Evolutionary conservation across 441 rosid species (phyloP).

Genomic region (Aleurites moluccanus): DNA sequence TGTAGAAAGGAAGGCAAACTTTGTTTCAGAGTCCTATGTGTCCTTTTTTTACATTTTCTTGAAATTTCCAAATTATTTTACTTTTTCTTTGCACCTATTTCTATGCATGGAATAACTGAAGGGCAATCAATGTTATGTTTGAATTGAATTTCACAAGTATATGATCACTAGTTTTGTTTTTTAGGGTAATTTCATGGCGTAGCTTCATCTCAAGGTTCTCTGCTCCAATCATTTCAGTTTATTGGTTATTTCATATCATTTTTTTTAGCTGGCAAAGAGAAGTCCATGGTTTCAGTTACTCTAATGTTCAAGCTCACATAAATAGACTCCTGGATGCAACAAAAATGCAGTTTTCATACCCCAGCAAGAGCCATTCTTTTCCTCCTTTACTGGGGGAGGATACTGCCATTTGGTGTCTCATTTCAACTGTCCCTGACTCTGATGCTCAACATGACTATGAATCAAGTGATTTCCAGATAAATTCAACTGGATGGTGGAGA

Average conservation of each 20-base stretch:
- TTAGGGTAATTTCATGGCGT: slow-evolving; percentile 73
- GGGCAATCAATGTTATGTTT: slow-evolving; percentile 1
- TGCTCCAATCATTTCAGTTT: slow-evolving; percentile 44
- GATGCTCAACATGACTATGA: slow-evolving; percentile 33
- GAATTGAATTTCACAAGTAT: neutral
- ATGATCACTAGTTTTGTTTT: slow-evolving; percentile 18
- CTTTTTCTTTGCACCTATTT: slow-evolving; percentile 4
- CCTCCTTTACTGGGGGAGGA: slow-evolving; percentile 54
- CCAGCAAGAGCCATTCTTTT: slow-evolving; percentile 32
- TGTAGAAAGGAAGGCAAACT: neutral
- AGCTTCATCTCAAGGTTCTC: slow-evolving; percentile 59
- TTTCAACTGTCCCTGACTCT: slow-evolving; percentile 44
- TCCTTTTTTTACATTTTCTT: neutral
- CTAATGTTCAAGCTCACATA: slow-evolving; percentile 41
- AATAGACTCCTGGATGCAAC: slow-evolving; percentile 54
- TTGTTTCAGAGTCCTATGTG: neutral
- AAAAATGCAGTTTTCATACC: slow-evolving; percentile 42
- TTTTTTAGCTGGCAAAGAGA: slow-evolving; percentile 50
- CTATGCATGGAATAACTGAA: neutral
- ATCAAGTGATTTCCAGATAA: slow-evolving; percentile 35
- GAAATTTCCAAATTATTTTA: slow-evolving; percentile 2
- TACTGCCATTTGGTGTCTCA: slow-evolving; percentile 71
- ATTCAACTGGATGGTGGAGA: slow-evolving; percentile 58
- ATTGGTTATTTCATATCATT: slow-evolving; percentile 65
- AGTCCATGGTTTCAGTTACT: slow-evolving; percentile 32